Conservation (phyloP, 805 yeast genomes). For the Isabelozyma rhagii region DNA sequence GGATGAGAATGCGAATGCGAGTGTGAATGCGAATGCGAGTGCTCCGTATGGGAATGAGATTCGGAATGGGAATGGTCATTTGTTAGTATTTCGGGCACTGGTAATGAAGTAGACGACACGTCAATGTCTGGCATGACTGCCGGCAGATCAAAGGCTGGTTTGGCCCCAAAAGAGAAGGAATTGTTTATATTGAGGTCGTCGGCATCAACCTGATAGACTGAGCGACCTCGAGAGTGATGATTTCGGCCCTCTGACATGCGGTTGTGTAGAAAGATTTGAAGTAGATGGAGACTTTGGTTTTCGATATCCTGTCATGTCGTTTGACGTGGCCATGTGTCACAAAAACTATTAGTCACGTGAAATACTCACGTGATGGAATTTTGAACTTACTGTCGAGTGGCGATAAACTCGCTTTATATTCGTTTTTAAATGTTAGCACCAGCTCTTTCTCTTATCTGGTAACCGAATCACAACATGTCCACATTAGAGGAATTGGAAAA, state of each 20-base stretch:
- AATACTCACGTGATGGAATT: not conserved
- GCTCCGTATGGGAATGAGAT: not conserved
- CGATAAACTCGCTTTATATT: not conserved
- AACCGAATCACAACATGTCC: constrained; percentile 47
- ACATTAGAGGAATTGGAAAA: constrained; percentile 79
- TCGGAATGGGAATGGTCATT: not conserved
- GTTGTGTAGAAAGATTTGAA: not conserved
- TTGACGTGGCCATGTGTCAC: not conserved
- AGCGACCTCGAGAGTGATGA: not conserved
- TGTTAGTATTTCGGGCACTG: not conserved
- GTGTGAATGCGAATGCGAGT: not conserved
- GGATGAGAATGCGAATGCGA: not conserved
- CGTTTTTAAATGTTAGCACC: no score
- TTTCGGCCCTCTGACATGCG: not conserved
- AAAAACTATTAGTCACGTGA: not conserved
- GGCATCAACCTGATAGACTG: not conserved
- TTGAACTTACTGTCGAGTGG: not conserved
- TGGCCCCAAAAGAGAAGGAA: constrained; percentile 1
- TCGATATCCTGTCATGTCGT: not conserved
- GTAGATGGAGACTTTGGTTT: not conserved
- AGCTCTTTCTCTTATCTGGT: not conserved
- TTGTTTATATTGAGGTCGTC: not conserved
- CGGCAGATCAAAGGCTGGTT: not conserved
- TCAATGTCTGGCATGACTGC: not conserved
- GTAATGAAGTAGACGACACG: not conserved